Evolutionary conservation across 2,329 filamentous ascomycete species (phyloP), one percentile per base, ranked within the genome.

Genomic region (Hirsutella rhossiliensis): DNA sequence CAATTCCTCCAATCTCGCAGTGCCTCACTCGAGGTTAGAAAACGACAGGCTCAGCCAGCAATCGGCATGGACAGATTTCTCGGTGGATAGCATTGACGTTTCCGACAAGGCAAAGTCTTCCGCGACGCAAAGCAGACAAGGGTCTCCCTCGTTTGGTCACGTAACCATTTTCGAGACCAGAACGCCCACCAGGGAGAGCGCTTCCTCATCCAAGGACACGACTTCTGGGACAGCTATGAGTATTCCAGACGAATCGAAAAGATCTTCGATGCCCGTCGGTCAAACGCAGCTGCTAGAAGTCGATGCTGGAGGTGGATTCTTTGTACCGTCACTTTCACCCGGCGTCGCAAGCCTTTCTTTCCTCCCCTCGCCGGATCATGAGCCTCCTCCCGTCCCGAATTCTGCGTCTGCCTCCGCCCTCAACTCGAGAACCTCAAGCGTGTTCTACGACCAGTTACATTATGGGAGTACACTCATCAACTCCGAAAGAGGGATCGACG

Each of bases 31-130:
- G 53, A 66, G 41, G 55, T 65, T 42, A 58, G 67, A 37, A 58
- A 62, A 47, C 64, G 56, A 76, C 46, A 66, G 75, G 32, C 59
- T 62, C 18, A 79, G 75, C 48, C 72, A 76, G 41, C 69, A 72
- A 43, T 77, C 75, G 2, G 63, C 67, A n/a, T 80, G 76, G 76
- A 79, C 76, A 23, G 75, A 80, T 52, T 71, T 74, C 47, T 76
- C 75, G 0, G 62, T 78, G 11, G 73, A 74, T 15, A 78, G 72
- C 46, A 66, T 63, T 18, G 71, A 74, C 47, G 51, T 50, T n/a
- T 60, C 61, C 12, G 58, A 61, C 36, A 48, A 43, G 11, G 49
- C 52, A 15, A 54, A 51, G 40, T 61, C 61, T 8, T 54, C 60
- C 15, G 56, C 50, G 23, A 48, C 59, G 43, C 56, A 54, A n/a